These are phyloP conservation scores for Cytospora schulzeri DNA, from an alignment of 2,329 filamentous ascomycete species.

Conservation along the genomic window DNA sequence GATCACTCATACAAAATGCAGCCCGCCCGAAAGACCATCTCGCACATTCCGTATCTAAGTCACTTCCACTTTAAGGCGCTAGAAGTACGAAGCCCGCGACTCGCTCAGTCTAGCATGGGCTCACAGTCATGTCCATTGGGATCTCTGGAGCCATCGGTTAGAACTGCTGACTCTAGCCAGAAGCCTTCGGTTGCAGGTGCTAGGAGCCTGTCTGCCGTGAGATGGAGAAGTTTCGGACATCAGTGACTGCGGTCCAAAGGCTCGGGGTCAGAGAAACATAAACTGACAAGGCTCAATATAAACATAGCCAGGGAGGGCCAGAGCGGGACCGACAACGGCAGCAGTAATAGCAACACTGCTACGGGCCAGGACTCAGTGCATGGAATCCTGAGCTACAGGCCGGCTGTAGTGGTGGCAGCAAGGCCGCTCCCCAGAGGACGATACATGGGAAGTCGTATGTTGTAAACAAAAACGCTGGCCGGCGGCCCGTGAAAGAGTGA, in stretches of 20 bases:
- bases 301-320: conserved; percentile 30
- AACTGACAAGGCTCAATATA: conserved; percentile 27
- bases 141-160: not conserved
- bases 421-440: conserved; percentile 23
- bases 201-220: conserved; percentile 5
- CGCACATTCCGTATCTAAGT: not conserved
- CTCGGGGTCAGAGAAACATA: not conserved
- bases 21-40: not conserved
- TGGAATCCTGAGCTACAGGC: conserved; percentile 18
- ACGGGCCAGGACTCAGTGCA: conserved; percentile 21
- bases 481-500: conserved; percentile 23
- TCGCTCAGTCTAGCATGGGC: not conserved
- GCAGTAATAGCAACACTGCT: conserved; percentile 24
- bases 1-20: not conserved
- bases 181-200: not conserved
- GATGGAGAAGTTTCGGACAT: not conserved
- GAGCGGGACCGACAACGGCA: conserved; percentile 18
- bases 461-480: conserved; percentile 17
- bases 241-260: not conserved
- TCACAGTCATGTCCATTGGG: not conserved
- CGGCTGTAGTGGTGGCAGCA: conserved; percentile 19
- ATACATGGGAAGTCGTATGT: conserved; percentile 24
- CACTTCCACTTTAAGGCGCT: not conserved
- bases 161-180: not conserved
- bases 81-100: not conserved